Base-by-base conservation (phyloP, 495 filamentous ascomycete species). In the Pseudevernia furfuracea region DNA sequence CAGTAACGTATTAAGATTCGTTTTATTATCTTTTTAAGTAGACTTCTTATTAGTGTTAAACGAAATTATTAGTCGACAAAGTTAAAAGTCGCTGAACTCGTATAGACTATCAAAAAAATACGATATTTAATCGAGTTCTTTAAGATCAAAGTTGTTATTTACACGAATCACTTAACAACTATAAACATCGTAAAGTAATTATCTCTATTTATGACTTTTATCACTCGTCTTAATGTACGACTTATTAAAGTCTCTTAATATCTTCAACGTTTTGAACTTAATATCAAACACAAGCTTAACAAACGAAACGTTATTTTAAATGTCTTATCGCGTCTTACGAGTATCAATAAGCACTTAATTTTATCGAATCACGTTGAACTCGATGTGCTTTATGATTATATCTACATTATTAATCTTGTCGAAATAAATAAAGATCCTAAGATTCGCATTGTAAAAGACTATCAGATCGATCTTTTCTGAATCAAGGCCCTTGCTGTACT, bases 271-370 rank as follows among this genome's bases (percentile, higher is more conserved):
- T n/a, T n/a, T n/a, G n/a, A n/a, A n/a, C n/a, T 21, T 65, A 15
- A 60, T 39, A 58, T 62, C 38, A 19, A 62, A 17, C 46, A 62
- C 58, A 61, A 66, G 36, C n/a, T 38, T 41, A 58, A 37, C 14
- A 66, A 66, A 14, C 21, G n/a, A 2, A 65, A 65, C 59, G 48
- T 59, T n/a, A n/a, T 65, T 0, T 38, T 49, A 14, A 32, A 65
- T 38, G 17, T 19, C 0, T 49, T 65, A 15, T 65, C n/a, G 1
- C 14, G 28, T 25, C 15, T 63, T 30, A 34, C 32, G 17, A 23
- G 43, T 11, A 38, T 23, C 3, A 30, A n/a, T 62, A 39, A 56
- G 10, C 0, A 36, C 15, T 25, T 41, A 10, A 37, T 41, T 41
- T 41, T 14, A 41, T 25, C 4, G 39, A 43, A 4, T 1, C 41